Evolutionary conservation across 2,329 filamentous ascomycete species (phyloP).

Genomic region (Calonectria pseudoturangicola): DNA sequence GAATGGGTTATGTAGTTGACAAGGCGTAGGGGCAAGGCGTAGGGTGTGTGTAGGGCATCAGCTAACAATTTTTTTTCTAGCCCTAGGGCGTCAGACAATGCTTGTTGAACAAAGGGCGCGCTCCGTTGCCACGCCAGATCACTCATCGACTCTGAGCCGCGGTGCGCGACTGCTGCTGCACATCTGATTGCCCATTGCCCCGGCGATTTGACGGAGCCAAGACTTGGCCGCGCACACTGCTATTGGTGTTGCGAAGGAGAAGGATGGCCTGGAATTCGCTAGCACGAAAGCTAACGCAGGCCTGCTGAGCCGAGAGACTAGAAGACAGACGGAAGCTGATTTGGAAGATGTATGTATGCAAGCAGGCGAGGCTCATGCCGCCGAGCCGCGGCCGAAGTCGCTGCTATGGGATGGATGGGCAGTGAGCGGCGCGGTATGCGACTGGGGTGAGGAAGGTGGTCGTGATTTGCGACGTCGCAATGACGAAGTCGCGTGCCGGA

Average conservation of each 20-base stretch:
- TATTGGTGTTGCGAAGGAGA: conserved; percentile 15
- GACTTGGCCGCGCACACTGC: conserved; percentile 10
- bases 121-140: not conserved
- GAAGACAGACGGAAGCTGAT: conserved; percentile 43
- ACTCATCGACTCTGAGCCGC: conserved; percentile 13
- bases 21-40: conserved; percentile 6
- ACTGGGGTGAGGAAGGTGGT: not conserved
- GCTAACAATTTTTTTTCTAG: not conserved
- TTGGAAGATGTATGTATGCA: conserved; percentile 35
- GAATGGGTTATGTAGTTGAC: not conserved
- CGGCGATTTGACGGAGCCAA: conserved; percentile 1
- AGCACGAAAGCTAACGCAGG: conserved; percentile 40
- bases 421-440: conserved; percentile 5
- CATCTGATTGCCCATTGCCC: not conserved
- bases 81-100: not conserved
- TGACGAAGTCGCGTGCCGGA: conserved; percentile 13
- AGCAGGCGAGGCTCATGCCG: conserved; percentile 37
- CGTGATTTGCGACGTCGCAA: not conserved
- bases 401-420: conserved; percentile 13
- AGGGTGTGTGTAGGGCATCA: conserved; percentile 16
- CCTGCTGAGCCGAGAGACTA: conserved; percentile 42
- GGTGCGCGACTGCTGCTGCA: not conserved
- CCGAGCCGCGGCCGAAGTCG: conserved; percentile 30
- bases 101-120: conserved; percentile 10
- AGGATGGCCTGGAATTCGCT: conserved; percentile 23